phyloP scores from a whole-genome alignment of 148 eudicot genomes.

The Fagopyrum tataricum region DNA sequence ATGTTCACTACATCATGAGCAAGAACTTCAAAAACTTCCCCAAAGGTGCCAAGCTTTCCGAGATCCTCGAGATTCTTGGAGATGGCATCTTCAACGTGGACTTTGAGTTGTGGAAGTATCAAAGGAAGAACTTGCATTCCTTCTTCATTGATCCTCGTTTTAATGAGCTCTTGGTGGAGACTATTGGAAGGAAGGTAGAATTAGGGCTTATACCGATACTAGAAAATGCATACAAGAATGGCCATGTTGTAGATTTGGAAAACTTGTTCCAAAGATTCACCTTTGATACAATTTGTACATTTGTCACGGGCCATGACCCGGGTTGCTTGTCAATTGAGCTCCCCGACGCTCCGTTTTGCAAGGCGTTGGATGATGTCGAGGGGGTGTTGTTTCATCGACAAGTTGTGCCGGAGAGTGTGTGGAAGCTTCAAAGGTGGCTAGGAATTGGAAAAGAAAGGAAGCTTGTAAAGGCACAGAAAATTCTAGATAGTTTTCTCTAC shows the following conservation, averaged over 20 bases:
- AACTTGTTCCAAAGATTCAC: conserved; percentile 52
- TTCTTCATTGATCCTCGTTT: conserved; percentile 29
- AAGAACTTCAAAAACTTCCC: conserved; percentile 47
- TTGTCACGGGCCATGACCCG: conserved; percentile 45
- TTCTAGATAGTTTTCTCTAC: conserved; percentile 31
- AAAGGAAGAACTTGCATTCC: conserved; percentile 29
- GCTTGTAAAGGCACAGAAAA: conserved; percentile 27
- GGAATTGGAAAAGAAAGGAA: conserved; percentile 37
- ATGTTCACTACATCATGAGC: conserved; percentile 49
- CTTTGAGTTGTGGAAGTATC: conserved; percentile 31
- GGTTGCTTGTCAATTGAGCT: conserved; percentile 30
- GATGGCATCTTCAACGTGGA: conserved; percentile 52
- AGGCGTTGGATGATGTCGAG: conserved; percentile 49
- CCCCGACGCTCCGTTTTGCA: conserved; percentile 28
- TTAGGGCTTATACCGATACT: conserved; percentile 36
- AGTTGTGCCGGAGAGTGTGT: conserved; percentile 29
- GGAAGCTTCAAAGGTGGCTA: conserved; percentile 55
- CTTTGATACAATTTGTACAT: conserved; percentile 40
- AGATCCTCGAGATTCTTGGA: conserved; percentile 47
- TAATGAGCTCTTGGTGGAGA: conserved; percentile 24
- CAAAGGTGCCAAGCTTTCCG: conserved; percentile 35
- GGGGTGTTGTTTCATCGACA: conserved; percentile 36
- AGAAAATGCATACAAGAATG: conserved; percentile 21
- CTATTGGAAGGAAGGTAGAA: conserved; percentile 26
- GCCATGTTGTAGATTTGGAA: conserved; percentile 39